Evolutionary conservation across 2,329 filamentous ascomycete species (phyloP), one percentile per base, ranked within the genome.

Genomic region (Tolypocladium tropicale): DNA sequence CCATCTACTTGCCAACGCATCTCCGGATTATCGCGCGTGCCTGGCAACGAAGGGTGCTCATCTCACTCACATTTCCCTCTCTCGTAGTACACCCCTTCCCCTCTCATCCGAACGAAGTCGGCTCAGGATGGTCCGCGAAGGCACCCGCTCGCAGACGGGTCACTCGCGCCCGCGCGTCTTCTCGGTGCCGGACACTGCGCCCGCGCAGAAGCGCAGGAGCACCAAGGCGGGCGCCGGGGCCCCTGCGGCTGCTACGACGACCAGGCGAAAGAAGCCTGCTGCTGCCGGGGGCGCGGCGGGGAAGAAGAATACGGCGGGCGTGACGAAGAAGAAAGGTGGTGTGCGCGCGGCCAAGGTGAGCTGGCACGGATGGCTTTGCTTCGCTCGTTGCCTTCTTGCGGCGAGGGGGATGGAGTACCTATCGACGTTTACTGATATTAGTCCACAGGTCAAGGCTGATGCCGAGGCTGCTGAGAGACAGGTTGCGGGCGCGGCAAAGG

Each of bases 121-220:
- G 16, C 25, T 48, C 32, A 21, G 61, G 57, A 79, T 79, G 76
- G 68, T 73, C 62, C 76, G 76, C 65, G 76, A 78, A 72, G 76
- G 76, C 61, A 79, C 76, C 55, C 76, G 76, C 67, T 80, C 78
- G 53, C 68, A 70, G 62, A 80, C 77, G 37, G 77, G 77, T 73
- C 75, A 77, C 70, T 75, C 76, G 60, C 76, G 74, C 67, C 78
- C 79, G 59, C 77, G 79, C 65, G 69, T 81, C 66, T 75, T 81
- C 65, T 67, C 71, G 58, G 69, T 73, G 49, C 65, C 80, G 64
- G 77, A 80, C 65, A 76, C 76, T 16, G 71, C 68, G 48, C 76
- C 76, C 28, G 68, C 70, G 58, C 73, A 76, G 64, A 73, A 72
- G 69, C 73, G 75, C 63, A 71, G 56, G 58, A 52, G 54, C 23